Evolutionary conservation across 2,329 filamentous ascomycete species (phyloP).

Genomic region (Grosmannia serpens): DNA sequence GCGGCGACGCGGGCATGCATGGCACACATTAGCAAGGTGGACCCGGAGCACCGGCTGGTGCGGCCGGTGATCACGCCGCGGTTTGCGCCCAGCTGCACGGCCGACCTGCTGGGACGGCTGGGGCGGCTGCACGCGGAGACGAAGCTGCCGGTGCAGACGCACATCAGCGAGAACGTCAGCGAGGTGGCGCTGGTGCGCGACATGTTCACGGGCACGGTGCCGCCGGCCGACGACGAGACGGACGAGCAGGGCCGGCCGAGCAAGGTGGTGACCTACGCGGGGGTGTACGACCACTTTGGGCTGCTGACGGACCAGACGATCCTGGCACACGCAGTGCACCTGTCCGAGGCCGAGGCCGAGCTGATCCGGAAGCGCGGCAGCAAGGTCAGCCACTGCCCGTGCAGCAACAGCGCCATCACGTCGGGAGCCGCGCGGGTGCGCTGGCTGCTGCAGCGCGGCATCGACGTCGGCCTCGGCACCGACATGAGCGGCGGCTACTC

Average conservation of each 20-base stretch:
- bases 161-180: conserved; percentile 70
- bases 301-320: conserved; percentile 65
- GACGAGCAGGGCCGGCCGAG: neutral
- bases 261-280: conserved; percentile 47
- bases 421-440: conserved; percentile 69
- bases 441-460: conserved; percentile 58
- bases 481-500: conserved; percentile 86
- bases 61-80: conserved; percentile 68
- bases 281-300: conserved; percentile 64
- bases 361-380: conserved; percentile 49
- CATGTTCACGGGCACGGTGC: conserved; percentile 41
- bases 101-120: conserved; percentile 49
- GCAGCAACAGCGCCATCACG: conserved; percentile 72
- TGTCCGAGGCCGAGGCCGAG: conserved; percentile 53
- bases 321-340: conserved; percentile 74
- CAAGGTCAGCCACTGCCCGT: conserved; percentile 77
- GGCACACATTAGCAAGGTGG: conserved; percentile 53
- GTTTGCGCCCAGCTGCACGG: conserved; percentile 54
- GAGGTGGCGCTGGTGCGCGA: conserved; percentile 62
- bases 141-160: conserved; percentile 68
- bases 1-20: conserved; percentile 48
- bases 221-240: conserved; percentile 18
- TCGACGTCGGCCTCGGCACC: conserved; percentile 77
- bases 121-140: conserved; percentile 52
- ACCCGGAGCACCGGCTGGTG: conserved; percentile 54